Evolutionary conservation across 768 basidiomycete species (phyloP), one percentile per base, ranked within the genome.

Genomic region (Boletus fagicola): DNA sequence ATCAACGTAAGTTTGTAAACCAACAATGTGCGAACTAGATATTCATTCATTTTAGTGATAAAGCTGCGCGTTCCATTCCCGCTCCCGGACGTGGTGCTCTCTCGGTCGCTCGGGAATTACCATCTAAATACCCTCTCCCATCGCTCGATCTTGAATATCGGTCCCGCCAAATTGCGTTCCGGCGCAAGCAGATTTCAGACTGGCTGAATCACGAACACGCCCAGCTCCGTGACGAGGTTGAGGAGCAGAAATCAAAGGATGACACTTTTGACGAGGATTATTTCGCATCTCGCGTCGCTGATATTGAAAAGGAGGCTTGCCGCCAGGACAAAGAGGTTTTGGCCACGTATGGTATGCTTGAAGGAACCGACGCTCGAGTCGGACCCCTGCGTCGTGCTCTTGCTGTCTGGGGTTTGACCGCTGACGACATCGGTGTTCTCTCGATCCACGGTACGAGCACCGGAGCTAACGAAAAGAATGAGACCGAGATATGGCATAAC

Each of bases 11-110:
- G 90, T 80, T 12, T 31, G 3, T 31, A n/a, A 36, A 35, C 45
- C 28, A 20, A 30, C 18, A 22, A 39, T 49, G 24, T 35, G 48
- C 3, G 24, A 20, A 35, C 33, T 13, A 31, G 31, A 30, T 53
- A 50, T 44, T 65, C 39, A 66, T 40, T 49, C 24, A 26, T 54
- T 48, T 43, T 62, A 96, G 91, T 64, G 97, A 99, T 79, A 99
- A 99, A 77, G 96, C 97, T 58, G 97, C 97, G 18, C 94, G 97
- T 49, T 98, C 95, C 4, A 86, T 99, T 55, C 97, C 97, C 45
- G 97, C 97, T 58, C 97, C 97, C 49, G 97, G 97, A 55, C 87
- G 88, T 57, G 97, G 97, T 62, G 90, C 94, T 28, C 83, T 99
- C 39, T 84, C 87, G 11, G 85, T 95, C 54, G 97, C 94, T 15